Conservation (phyloP, 2,329 filamentous ascomycete species). For the Microcera coccophila region DNA sequence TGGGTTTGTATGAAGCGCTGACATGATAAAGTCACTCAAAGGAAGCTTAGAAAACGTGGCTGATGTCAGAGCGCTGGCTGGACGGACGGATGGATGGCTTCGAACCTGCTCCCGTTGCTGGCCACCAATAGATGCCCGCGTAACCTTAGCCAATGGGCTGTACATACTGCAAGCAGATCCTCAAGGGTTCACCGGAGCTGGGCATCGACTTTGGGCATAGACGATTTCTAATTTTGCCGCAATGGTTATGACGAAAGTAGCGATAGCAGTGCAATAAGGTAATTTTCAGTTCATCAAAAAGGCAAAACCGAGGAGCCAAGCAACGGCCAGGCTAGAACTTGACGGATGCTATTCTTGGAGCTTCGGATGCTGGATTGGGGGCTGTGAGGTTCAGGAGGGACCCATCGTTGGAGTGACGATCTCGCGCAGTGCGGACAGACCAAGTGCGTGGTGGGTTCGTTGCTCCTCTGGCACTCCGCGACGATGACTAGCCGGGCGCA, state of each 20-base stretch:
- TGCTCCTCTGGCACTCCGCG: background rate
- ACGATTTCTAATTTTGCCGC: no score
- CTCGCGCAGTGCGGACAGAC: background rate
- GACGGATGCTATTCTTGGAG: conserved; percentile 1
- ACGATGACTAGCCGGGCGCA: background rate
- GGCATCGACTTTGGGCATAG: no score
- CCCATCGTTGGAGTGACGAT: background rate
- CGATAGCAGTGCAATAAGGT: no score
- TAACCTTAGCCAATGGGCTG: no score
- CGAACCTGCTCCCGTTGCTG: background rate
- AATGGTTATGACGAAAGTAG: no score
- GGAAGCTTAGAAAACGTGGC: conserved; percentile 22
- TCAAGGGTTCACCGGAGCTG: no score
- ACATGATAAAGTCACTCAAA: conserved; percentile 3
- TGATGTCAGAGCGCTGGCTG: conserved; percentile 27
- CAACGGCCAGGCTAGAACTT: background rate
- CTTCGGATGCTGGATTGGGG: background rate
- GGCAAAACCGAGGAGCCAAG: background rate
- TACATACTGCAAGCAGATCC: conserved; percentile 1
- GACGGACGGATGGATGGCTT: conserved; percentile 2
- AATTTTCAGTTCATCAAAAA: no score
- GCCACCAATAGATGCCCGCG: background rate
- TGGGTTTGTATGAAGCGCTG: no score
- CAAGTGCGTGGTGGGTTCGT: background rate
- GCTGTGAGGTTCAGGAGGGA: conserved; percentile 1